Evolutionary conservation across 139 green algal genomes (phyloP).

Genomic region (Chlorella ohadii): DNA sequence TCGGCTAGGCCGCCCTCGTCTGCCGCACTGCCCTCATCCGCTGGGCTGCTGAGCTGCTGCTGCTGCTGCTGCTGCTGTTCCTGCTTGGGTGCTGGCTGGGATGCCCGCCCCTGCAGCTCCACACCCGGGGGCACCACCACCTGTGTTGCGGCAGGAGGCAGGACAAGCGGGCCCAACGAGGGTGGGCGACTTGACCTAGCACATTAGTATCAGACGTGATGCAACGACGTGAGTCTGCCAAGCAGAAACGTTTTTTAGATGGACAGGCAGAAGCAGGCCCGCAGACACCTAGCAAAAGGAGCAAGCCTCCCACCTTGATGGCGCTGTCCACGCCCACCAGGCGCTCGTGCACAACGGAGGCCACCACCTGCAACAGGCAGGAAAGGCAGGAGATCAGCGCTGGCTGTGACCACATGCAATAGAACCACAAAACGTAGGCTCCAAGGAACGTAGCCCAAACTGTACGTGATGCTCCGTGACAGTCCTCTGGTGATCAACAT

Average conservation of each 20-base stretch:
- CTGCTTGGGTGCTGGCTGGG: neutral
- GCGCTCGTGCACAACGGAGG: slow-evolving; percentile 53
- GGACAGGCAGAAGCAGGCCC: too few relatives aligned
- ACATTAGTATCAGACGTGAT: too few relatives aligned
- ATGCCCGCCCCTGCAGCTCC: neutral
- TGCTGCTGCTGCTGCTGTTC: neutral
- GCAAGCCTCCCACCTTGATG: neutral
- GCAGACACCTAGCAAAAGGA: too few relatives aligned
- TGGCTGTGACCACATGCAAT: neutral
- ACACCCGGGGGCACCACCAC: neutral
- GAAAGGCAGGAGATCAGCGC: neutral
- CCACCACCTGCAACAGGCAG: slow-evolving; percentile 43
- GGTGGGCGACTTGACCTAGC: too few relatives aligned
- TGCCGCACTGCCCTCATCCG: neutral
- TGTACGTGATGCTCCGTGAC: too few relatives aligned
- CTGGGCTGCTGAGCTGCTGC: neutral
- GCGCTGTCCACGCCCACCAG: slow-evolving; percentile 59
- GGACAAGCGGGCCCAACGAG: too few relatives aligned
- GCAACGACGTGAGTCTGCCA: too few relatives aligned
- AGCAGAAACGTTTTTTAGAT: too few relatives aligned
- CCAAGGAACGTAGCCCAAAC: too few relatives aligned
- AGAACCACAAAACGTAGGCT: too few relatives aligned
- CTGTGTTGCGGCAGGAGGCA: neutral
- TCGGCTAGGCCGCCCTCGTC: neutral
- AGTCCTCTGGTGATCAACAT: neutral